Evolutionary conservation across 1,284 basidiomycete genomes (phyloP), one percentile per base, ranked within the genome.

Genomic region (Gastroboletus turbinatus): DNA sequence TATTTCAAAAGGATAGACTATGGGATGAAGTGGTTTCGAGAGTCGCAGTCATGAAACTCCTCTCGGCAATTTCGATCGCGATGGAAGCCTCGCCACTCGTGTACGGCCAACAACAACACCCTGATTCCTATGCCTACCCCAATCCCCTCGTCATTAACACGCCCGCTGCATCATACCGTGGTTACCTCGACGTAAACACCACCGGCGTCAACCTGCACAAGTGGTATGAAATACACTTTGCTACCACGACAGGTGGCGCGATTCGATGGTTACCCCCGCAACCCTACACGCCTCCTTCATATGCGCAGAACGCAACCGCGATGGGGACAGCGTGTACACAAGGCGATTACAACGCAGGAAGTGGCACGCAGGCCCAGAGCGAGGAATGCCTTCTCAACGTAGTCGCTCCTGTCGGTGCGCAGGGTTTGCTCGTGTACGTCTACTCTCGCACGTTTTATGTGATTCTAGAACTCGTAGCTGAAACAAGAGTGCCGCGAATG

Each of bases 221-320:
- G 42, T 46, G 36, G 48, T 36, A 45, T 45, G 35, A n/a, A 40
- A 46, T 40, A 25, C 36, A 46, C n/a, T 52, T 46, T 25, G 13
- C 21, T 3, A 43, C 44, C 45, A n/a, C 5, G 30, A 46, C 25
- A 17, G 16, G 27, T 39, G 53, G 46, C 49, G 29, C 46, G 23
- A 27, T 62, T 53, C 45, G 33, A 51, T 52, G 45, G 25, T 17
- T 43, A 13, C 50, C 46, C 49, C 46, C 50, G 6, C 52, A 60
- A 43, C 52, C 53, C 33, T 52, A 56, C 65, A 67, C 48, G 57
- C 56, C 54, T 36, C 52, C 47, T 63, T 17, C 63, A 30, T 53
- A 45, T 51, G 44, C 58, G 40, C 51, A 38, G 48, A 50, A 49
- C 29, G 51, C 39, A 38, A 46, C 43, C 39, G 46, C 48, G 33